These are phyloP conservation scores for Ceratocystis harringtonii DNA, from an alignment of 2,329 filamentous ascomycete species.

Conservation along the genomic window DNA sequence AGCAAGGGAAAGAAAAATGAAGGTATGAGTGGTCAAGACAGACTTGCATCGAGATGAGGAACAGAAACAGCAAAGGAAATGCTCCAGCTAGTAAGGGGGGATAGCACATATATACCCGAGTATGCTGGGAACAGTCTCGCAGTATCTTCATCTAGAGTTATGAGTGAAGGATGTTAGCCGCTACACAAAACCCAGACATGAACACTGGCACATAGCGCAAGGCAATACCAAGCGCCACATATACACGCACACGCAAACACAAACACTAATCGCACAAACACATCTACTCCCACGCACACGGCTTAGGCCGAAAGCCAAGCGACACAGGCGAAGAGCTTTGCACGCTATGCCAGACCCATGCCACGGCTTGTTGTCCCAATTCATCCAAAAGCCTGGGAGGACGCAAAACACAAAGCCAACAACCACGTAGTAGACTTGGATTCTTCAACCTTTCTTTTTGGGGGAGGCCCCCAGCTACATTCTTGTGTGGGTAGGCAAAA, in stretches of 20 bases:
- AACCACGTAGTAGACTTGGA: neutral
- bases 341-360: neutral
- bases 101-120: neutral
- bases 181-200: neutral
- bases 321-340: neutral
- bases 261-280: neutral
- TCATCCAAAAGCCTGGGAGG: neutral
- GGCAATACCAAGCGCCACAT: neutral
- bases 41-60: neutral
- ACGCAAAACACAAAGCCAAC: neutral
- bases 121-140: neutral
- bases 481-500: neutral
- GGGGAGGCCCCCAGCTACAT: no score
- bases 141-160: neutral
- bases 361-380: neutral
- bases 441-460: neutral
- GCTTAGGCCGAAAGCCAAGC: neutral
- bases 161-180: no score
- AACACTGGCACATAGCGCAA: no score
- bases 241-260: no score
- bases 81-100: neutral
- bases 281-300: neutral
- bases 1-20: neutral
- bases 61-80: neutral
- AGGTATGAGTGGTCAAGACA: neutral